Evolutionary conservation across 306 rosid genomes (phyloP).

Genomic region (Dalbergia cultrata): DNA sequence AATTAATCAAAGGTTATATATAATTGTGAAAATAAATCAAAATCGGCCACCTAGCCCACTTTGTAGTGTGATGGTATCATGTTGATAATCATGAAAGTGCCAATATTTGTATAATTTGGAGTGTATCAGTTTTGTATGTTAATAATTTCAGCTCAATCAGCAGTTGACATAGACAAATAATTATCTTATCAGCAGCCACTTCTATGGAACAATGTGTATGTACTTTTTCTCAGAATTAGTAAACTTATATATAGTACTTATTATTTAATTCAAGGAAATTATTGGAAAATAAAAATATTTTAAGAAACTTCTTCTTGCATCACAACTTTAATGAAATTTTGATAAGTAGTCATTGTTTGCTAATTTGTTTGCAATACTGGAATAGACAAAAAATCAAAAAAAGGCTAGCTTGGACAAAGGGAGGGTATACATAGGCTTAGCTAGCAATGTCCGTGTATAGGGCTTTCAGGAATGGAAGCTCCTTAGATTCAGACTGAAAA

Average conservation of each 20-base stretch:
- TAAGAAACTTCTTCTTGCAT: background rate
- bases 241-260: background rate
- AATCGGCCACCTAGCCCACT: background rate
- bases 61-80: background rate
- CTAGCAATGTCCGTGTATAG: conserved; percentile 47
- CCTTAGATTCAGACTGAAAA: conserved; percentile 44
- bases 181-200: background rate
- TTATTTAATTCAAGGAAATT: background rate
- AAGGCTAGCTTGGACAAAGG: background rate
- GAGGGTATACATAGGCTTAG: background rate
- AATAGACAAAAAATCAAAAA: no score
- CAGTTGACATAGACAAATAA: background rate
- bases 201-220: background rate
- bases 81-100: conserved; percentile 1
- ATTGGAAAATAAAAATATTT: no score
- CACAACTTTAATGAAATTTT: conserved; percentile 12
- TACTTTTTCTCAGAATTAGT: background rate
- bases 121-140: background rate
- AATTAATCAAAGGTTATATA: background rate
- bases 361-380: conserved; percentile 24
- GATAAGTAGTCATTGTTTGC: background rate
- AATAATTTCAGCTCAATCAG: background rate
- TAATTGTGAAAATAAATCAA: background rate
- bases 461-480: conserved; percentile 38
- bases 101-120: conserved; percentile 16